A percentile compares a stretch with the other conserved stretches of the same genome.
Conservation (phyloP, 1,284 basidiomycete genomes). For the Laetiporus sulphureus region DNA sequence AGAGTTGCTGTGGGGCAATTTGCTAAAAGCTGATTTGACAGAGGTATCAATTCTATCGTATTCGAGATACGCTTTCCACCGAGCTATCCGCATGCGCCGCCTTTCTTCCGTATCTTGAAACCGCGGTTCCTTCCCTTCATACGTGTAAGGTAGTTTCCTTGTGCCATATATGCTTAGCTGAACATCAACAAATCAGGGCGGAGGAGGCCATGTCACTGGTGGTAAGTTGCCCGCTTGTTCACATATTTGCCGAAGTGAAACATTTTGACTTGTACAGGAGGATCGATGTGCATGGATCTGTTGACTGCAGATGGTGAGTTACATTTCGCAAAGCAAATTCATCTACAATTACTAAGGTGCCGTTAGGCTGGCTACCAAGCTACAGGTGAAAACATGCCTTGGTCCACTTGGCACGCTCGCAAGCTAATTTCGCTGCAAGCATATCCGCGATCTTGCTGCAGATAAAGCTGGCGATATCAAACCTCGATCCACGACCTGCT, state of each 20-base stretch:
- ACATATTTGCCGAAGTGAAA: neutral
- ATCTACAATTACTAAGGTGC: neutral
- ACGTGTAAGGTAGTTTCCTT: conserved; percentile 21
- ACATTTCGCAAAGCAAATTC: neutral
- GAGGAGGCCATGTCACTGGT: conserved; percentile 57
- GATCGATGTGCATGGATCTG: conserved; percentile 65
- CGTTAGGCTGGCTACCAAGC: conserved; percentile 53
- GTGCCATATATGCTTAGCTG: neutral
- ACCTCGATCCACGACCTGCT: conserved; percentile 50
- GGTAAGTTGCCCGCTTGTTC: conserved; percentile 29
- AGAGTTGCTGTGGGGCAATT: neutral
- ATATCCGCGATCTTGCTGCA: conserved; percentile 56
- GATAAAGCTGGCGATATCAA: conserved; percentile 56
- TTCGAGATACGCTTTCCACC: conserved; percentile 60
- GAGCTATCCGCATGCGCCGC: conserved; percentile 49
- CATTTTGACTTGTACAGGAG: conserved; percentile 33
- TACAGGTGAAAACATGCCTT: conserved; percentile 35
- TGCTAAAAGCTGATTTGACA: conserved; percentile 3
- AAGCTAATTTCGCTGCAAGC: conserved; percentile 23
- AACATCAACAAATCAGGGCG: conserved; percentile 33
- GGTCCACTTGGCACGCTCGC: no score
- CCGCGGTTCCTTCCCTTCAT: conserved; percentile 57
- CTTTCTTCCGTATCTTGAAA: conserved; percentile 58
- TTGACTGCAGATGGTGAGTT: conserved; percentile 50
- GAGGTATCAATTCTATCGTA: conserved; percentile 51